Conservation (phyloP, 345 rosid species). For the Populus nigra region DNA sequence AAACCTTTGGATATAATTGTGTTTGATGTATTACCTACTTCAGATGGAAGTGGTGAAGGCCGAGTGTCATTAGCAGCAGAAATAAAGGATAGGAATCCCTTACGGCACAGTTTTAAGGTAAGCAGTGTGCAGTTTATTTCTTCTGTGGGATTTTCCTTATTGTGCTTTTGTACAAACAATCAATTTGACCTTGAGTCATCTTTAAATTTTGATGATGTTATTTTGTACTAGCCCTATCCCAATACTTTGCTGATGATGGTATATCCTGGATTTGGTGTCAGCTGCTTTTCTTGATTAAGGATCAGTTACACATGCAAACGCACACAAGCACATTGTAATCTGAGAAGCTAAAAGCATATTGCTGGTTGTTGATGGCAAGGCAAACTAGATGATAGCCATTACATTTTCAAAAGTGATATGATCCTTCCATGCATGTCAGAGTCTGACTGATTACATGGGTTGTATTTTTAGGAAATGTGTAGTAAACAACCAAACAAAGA, state of each 20-base stretch:
- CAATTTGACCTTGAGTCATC: neutral
- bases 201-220: slow-evolving; percentile 1
- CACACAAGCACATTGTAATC: neutral
- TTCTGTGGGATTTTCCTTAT: neutral
- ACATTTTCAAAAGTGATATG: neutral
- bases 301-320: neutral
- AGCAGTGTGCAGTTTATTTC: slow-evolving; percentile 11
- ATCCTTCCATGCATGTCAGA: neutral
- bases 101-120: slow-evolving; percentile 92
- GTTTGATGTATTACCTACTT: slow-evolving; percentile 88
- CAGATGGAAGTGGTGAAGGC: slow-evolving; percentile 78
- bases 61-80: slow-evolving; percentile 75
- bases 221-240: neutral
- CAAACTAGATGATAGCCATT: neutral
- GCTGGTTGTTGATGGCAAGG: neutral
- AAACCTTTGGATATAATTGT: slow-evolving; percentile 87
- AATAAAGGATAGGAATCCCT: slow-evolving; percentile 86
- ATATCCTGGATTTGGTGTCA: neutral
- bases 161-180: neutral
- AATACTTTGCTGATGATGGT: neutral
- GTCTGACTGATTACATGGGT: neutral
- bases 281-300: slow-evolving; percentile 10
- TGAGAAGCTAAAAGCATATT: neutral
- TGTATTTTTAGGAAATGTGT: neutral
- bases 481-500: neutral